These are phyloP conservation scores for Curvularia verruculosa DNA, from an alignment of 2,329 filamentous ascomycete species.

Conservation along the genomic window DNA sequence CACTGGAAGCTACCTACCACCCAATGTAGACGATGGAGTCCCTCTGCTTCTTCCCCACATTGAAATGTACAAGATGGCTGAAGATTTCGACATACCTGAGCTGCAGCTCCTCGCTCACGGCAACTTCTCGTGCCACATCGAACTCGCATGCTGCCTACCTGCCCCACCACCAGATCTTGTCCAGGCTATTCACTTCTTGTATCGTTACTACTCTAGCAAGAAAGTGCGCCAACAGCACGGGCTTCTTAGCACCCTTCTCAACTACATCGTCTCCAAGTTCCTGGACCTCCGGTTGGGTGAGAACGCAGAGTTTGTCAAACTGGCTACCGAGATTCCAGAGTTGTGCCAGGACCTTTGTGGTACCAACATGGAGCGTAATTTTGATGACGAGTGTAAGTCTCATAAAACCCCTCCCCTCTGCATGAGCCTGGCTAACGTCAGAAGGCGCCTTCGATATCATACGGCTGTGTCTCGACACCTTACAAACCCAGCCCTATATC, in stretches of 20 bases:
- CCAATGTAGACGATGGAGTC: slow-evolving; percentile 26
- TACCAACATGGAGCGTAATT: slow-evolving; percentile 47
- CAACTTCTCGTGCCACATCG: slow-evolving; percentile 49
- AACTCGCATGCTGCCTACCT: slow-evolving; percentile 48
- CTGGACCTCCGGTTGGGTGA: slow-evolving; percentile 46
- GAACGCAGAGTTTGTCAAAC: slow-evolving; percentile 45
- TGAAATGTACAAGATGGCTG: slow-evolving; percentile 50
- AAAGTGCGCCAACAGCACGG: slow-evolving; percentile 32
- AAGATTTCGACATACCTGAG: slow-evolving; percentile 49
- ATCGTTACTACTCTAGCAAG: slow-evolving; percentile 32
- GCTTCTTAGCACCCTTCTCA: slow-evolving; percentile 49
- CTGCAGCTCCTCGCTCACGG: slow-evolving; percentile 49
- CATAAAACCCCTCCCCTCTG: no score
- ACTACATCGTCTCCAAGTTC: slow-evolving; percentile 53
- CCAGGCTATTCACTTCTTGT: slow-evolving; percentile 48
- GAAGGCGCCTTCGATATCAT: slow-evolving; percentile 25
- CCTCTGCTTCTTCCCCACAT: slow-evolving; percentile 50
- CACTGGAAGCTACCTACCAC: slow-evolving; percentile 46
- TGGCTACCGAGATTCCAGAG: slow-evolving; percentile 45
- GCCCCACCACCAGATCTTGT: slow-evolving; percentile 49
- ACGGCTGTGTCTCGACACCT: slow-evolving; percentile 16
- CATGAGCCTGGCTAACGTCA: slow-evolving; percentile 6
- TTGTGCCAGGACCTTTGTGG: slow-evolving; percentile 52
- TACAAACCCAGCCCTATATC: slow-evolving; percentile 7
- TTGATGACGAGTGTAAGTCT: slow-evolving; percentile 51